phyloP scores from a whole-genome alignment of 306 rosid genomes.

The Medicago arabica region DNA sequence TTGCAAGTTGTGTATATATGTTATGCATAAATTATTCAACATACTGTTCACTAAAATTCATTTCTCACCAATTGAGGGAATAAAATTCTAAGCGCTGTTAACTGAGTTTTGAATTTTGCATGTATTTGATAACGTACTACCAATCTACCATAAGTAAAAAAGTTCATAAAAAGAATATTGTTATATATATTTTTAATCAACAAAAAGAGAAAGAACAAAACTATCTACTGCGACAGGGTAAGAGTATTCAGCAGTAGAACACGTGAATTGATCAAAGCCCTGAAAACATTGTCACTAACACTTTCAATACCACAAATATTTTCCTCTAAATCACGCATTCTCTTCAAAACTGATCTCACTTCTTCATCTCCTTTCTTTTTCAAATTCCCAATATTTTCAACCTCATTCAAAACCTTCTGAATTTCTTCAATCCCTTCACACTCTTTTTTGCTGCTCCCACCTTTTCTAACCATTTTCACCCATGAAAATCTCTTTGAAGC shows the following conservation, averaged over 20 bases:
- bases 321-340: slow-evolving; percentile 65
- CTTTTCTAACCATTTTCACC: slow-evolving; percentile 52
- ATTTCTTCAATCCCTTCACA: slow-evolving; percentile 59
- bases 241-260: slow-evolving; percentile 73
- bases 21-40: too few relatives aligned
- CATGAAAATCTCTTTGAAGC: slow-evolving; percentile 48
- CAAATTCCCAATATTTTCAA: slow-evolving; percentile 44
- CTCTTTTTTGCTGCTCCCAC: slow-evolving; percentile 37
- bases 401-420: slow-evolving; percentile 23
- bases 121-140: background rate
- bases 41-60: background rate
- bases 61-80: background rate
- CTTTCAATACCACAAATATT: slow-evolving; percentile 56
- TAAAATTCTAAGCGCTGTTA: background rate
- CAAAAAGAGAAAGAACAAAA: background rate
- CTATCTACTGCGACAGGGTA: slow-evolving; percentile 46
- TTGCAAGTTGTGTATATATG: too few relatives aligned
- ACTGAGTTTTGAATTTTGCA: background rate
- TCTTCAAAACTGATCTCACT: slow-evolving; percentile 58
- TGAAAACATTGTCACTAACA: slow-evolving; percentile 60
- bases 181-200: background rate
- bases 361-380: slow-evolving; percentile 68
- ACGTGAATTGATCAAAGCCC: slow-evolving; percentile 72
- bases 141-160: background rate
- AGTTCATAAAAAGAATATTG: background rate